Percentiles rank a stretch among this genome's conserved stretches.
Evolutionary conservation across 2,329 filamentous ascomycete species (phyloP).

Genomic region (Paecilomyces sp.): DNA sequence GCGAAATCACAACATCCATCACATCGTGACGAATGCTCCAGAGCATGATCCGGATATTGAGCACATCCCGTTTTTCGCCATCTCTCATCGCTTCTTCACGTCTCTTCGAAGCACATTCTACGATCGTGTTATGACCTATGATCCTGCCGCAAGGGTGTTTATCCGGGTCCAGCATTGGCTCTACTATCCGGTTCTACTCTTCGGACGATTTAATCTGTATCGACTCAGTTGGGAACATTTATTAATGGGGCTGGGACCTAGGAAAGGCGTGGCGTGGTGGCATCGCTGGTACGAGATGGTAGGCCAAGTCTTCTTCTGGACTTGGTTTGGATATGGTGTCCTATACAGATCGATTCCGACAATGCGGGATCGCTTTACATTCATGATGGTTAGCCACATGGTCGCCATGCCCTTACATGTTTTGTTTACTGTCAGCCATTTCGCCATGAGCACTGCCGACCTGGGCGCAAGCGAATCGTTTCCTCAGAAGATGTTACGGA

Average conservation of each 20-base stretch:
- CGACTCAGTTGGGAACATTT: slow-evolving; percentile 73
- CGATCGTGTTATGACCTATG: slow-evolving; percentile 70
- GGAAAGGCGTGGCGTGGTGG: slow-evolving; percentile 72
- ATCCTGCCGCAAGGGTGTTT: slow-evolving; percentile 62
- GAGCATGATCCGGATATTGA: slow-evolving; percentile 96
- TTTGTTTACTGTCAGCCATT: slow-evolving; percentile 87
- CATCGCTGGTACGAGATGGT: slow-evolving; percentile 71
- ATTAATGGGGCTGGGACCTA: slow-evolving; percentile 61
- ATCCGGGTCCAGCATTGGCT: slow-evolving; percentile 68
- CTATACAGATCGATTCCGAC: slow-evolving; percentile 68
- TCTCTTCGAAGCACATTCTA: slow-evolving; percentile 76
- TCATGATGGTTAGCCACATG: slow-evolving; percentile 73
- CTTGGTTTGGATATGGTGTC: slow-evolving; percentile 77
- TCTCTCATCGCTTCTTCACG: slow-evolving; percentile 72
- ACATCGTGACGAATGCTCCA: slow-evolving; percentile 89
- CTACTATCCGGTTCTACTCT: slow-evolving; percentile 73
- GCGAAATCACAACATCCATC: slow-evolving; percentile 89
- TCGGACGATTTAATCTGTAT: slow-evolving; percentile 86
- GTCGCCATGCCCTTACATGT: slow-evolving; percentile 76
- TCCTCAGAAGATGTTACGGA: slow-evolving; percentile 82
- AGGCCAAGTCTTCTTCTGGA: slow-evolving; percentile 77
- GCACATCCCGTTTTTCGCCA: slow-evolving; percentile 81
- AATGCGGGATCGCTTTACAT: slow-evolving; percentile 61
- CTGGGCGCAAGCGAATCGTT: slow-evolving; percentile 80
- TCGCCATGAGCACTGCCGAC: slow-evolving; percentile 86